Conservation (phyloP, 2,329 filamentous ascomycete species). For the Hymenoscyphus occultus region DNA sequence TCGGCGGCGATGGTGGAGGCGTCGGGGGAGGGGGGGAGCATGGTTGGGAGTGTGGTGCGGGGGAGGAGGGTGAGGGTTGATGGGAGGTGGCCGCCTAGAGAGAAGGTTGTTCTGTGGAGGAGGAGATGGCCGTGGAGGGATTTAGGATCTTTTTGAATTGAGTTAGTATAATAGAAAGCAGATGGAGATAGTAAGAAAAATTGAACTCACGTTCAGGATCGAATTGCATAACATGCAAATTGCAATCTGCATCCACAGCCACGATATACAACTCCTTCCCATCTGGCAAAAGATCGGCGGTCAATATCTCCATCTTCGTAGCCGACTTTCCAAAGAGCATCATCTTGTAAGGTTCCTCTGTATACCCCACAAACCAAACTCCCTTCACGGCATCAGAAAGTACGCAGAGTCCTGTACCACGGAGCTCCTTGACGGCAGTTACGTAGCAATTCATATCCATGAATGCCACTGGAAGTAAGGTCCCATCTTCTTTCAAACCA, state of each 20-base stretch:
- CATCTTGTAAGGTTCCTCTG: conserved; percentile 95
- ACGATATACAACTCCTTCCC: conserved; percentile 80
- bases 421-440: conserved; percentile 77
- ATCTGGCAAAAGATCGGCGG: conserved; percentile 85
- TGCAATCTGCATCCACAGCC: conserved; percentile 78
- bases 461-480: conserved; percentile 88
- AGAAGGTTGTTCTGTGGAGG: conserved; percentile 83
- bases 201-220: conserved; percentile 79
- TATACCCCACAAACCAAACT: conserved; percentile 94
- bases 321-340: conserved; percentile 86
- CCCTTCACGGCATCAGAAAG: conserved; percentile 91
- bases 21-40: conserved; percentile 44
- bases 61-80: conserved; percentile 75
- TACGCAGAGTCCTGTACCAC: conserved; percentile 78
- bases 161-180: not conserved
- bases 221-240: conserved; percentile 86
- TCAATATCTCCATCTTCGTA: conserved; percentile 72
- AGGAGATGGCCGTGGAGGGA: conserved; percentile 85
- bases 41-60: conserved; percentile 51
- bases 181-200: too few relatives aligned
- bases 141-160: conserved; percentile 68
- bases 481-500: conserved; percentile 92
- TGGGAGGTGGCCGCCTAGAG: conserved; percentile 74
- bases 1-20: conserved; percentile 32
- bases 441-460: conserved; percentile 97